A percentile compares a stretch with the other conserved stretches of the same genome.
Evolutionary conservation across 306 rosid species (phyloP).

Genomic region (Luffa acutangula): DNA sequence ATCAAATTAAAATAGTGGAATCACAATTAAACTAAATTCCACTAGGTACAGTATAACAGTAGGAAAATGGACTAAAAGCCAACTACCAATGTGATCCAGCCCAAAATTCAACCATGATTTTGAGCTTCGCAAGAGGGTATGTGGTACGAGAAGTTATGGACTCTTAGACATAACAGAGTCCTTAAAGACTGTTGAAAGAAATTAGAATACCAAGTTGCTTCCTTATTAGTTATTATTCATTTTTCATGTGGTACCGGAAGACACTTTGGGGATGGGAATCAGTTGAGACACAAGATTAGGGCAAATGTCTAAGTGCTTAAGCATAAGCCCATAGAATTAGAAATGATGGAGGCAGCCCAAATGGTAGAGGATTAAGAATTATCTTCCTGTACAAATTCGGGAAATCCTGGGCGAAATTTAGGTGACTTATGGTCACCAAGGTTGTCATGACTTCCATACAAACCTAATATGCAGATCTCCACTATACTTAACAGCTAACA

Average conservation of each 20-base stretch:
- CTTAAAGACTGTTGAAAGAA: neutral
- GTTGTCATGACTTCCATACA: neutral
- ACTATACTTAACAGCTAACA: neutral
- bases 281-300: neutral
- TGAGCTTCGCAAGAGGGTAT: neutral
- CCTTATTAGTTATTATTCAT: neutral
- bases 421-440: neutral
- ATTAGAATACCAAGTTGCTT: neutral
- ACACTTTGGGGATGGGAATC: neutral
- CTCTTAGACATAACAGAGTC: neutral
- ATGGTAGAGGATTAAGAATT: neutral
- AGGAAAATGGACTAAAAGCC: neutral
- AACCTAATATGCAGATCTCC: neutral
- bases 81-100: neutral
- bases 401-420: neutral
- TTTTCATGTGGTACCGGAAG: neutral
- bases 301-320: neutral
- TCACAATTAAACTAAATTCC: neutral
- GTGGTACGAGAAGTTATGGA: neutral
- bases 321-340: neutral
- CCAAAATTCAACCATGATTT: neutral
- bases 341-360: neutral
- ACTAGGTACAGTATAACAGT: neutral
- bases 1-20: neutral
- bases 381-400: neutral